Conservation (phyloP, 805 yeast species). For the Metschnikowia koreensis region DNA sequence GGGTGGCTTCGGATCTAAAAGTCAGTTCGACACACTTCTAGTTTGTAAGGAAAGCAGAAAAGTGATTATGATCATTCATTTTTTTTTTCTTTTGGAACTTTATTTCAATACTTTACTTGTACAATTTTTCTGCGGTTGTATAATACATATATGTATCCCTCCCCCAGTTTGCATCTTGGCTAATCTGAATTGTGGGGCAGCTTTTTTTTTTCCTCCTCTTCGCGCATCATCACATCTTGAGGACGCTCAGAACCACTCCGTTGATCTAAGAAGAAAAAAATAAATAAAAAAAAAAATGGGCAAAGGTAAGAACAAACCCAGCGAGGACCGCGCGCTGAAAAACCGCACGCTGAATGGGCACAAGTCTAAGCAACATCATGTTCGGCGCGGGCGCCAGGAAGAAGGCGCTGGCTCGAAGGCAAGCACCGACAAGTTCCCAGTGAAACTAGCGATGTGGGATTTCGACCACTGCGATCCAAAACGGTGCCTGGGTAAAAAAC, state of each 20-base stretch:
- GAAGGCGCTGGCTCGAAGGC: conserved; percentile 23
- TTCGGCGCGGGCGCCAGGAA: conserved; percentile 37
- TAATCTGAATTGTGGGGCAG: too few relatives aligned
- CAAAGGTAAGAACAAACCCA: conserved; percentile 49
- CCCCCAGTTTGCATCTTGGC: too few relatives aligned
- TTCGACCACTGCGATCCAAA: conserved; percentile 99
- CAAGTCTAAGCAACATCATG: conserved; percentile 52
- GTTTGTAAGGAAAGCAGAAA: too few relatives aligned
- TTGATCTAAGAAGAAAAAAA: too few relatives aligned
- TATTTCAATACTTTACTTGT: too few relatives aligned
- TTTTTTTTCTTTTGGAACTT: too few relatives aligned
- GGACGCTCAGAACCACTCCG: too few relatives aligned
- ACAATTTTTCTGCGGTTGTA: too few relatives aligned
- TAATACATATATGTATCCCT: neutral
- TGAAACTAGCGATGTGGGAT: conserved; percentile 97
- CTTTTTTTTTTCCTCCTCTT: neutral
- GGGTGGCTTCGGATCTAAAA: too few relatives aligned
- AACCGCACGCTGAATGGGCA: conserved; percentile 53
- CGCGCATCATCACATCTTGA: conserved; percentile 3
- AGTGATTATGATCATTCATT: neutral
- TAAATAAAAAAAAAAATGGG: too few relatives aligned
- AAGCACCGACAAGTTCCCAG: conserved; percentile 54
- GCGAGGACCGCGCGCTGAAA: conserved; percentile 39
- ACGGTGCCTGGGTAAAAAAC: conserved; percentile 91
- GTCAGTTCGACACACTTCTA: too few relatives aligned